Evolutionary conservation across 129 eudicot genomes (phyloP).

Genomic region (Deinandra increscens): DNA sequence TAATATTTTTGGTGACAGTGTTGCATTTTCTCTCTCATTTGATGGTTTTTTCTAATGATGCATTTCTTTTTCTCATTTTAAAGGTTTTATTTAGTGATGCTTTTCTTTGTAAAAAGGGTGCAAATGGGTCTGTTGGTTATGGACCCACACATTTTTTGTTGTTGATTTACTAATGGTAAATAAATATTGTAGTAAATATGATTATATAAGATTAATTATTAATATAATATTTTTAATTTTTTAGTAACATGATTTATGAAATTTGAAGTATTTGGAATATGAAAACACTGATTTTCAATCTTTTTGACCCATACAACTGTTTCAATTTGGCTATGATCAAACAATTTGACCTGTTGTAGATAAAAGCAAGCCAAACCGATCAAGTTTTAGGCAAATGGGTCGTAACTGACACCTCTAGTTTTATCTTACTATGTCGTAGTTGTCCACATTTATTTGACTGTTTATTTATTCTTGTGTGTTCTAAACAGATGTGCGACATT

Average conservation of each 20-base stretch:
- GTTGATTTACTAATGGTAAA: not conserved
- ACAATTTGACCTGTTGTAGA: not conserved
- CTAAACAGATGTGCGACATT: slow-evolving; percentile 89
- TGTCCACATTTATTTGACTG: slow-evolving; percentile 11
- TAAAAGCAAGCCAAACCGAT: not conserved
- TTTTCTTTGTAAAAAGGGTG: not conserved
- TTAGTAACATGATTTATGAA: not conserved
- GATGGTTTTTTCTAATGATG: not conserved
- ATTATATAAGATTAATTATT: not conserved
- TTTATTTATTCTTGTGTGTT: slow-evolving; percentile 7
- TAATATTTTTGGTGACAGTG: slow-evolving; percentile 21
- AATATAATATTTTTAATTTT: not conserved
- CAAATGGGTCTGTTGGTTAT: slow-evolving; percentile 6
- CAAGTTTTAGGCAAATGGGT: not conserved
- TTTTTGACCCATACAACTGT: not conserved
- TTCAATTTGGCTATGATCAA: not conserved
- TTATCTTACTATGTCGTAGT: slow-evolving; percentile 10
- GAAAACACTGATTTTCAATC: not conserved
- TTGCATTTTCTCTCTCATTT: not conserved
- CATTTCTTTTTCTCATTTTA: not conserved
- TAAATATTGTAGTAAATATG: not conserved
- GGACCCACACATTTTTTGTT: not conserved
- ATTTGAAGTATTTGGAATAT: not conserved
- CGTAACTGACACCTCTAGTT: not conserved
- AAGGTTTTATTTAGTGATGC: not conserved